Evolutionary conservation across 1,284 basidiomycete species (phyloP), one percentile per base, ranked within the genome.

Genomic region (Pyrrhoderma noxium): DNA sequence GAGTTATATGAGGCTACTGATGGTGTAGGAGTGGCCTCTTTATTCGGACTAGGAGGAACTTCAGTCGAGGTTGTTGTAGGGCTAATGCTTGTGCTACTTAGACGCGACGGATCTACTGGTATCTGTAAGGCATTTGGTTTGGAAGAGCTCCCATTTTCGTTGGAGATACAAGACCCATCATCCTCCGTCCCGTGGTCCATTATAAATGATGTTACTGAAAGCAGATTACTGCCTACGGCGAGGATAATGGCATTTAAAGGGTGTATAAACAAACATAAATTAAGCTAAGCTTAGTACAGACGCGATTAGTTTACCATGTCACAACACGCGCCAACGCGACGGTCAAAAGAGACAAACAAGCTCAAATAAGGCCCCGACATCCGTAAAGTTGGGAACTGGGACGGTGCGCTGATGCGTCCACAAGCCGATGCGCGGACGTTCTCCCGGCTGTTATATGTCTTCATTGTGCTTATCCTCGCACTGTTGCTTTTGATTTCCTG

Each of bases 401-500:
- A 5, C 11, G 27, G 11, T 11, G 38, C 38, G 38, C 38, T 22
- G 36, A 52, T 52, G 51, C 51, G 45, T 31, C 18, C 51, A n/a
- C 49, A 44, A 7, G 16, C 42, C 23, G 39, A 35, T 34, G 35
- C 23, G 25, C 23, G 49, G 16, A 34, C 44, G 18, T 36, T 55
- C 22, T 8, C 50, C 3, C 50, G 53, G 7, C 19, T 57, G 14
- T 19, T 44, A 13, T 83, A 85, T 70, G 67, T 64, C 22, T 55
- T 77, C 45, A 65, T 87, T 43, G 68, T 82, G 3, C 64, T 85
- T 47, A 56, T 77, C 48, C 74, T 76, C 14, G 67, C 71, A 25
- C 76, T 80, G 52, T 74, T 79, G 40, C 68, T 77, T 36, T 76
- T 76, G 25, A 68, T 86, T 16, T 86, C 84, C 3, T 80, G 77